phyloP scores from a whole-genome alignment of 2,329 filamentous ascomycete species.

The Biscogniauxia mediterranea region DNA sequence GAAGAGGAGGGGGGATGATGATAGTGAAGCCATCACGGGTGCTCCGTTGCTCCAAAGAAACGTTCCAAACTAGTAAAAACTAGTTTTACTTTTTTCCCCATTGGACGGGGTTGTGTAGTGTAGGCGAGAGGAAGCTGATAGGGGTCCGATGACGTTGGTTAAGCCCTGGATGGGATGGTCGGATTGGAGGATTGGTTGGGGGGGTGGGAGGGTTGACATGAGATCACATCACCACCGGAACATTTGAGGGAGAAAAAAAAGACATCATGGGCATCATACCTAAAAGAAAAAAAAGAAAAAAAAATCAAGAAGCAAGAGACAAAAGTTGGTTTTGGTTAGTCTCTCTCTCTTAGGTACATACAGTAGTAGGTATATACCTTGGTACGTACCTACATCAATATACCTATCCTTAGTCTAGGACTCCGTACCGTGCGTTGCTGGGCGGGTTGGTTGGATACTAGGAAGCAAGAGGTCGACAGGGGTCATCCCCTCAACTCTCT shows the following conservation, averaged over 20 bases:
- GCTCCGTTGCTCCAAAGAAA: conserved; percentile 1
- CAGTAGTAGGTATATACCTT: too few species aligned
- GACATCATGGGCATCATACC: too few species aligned
- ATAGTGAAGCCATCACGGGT: conserved; percentile 2
- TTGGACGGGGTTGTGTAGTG: not conserved
- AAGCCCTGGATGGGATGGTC: not conserved
- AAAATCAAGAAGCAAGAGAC: not conserved
- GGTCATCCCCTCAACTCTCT: too few species aligned
- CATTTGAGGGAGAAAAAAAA: too few species aligned
- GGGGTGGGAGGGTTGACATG: conserved; percentile 15
- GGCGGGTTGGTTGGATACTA: too few species aligned
- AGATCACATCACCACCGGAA: conserved; percentile 12
- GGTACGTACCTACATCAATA: too few species aligned
- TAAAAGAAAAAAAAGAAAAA: not conserved
- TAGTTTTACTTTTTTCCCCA: not conserved
- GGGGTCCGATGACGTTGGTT: conserved; percentile 9
- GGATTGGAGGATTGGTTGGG: too few species aligned
- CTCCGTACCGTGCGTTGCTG: too few species aligned
- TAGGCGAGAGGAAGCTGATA: not conserved
- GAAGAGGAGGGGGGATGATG: not conserved
- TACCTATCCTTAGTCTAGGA: too few species aligned
- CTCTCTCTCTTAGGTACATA: too few species aligned
- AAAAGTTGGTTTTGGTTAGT: not conserved
- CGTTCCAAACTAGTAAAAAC: not conserved
- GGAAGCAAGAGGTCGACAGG: too few species aligned